Evolutionary conservation across 148 eudicot species (phyloP).

Genomic region (Nepenthes mirabilis): DNA sequence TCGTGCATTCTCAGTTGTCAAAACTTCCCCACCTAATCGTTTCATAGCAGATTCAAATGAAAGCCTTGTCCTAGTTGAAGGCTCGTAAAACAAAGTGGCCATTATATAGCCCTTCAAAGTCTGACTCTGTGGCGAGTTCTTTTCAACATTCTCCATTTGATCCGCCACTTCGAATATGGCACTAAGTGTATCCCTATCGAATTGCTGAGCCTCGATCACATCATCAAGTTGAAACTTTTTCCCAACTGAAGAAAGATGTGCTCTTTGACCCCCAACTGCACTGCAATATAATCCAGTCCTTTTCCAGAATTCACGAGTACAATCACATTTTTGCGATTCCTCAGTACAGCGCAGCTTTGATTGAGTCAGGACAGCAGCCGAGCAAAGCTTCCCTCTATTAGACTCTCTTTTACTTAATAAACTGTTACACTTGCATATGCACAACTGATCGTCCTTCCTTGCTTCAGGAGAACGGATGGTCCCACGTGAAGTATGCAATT

Average conservation of each 20-base stretch:
- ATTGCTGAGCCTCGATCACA: conserved; percentile 89
- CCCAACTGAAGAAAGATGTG: conserved; percentile 27
- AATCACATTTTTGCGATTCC: conserved; percentile 10
- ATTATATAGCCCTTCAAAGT: conserved; percentile 77
- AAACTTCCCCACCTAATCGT: conserved; percentile 91
- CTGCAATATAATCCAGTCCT: conserved; percentile 26
- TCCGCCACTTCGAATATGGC: conserved; percentile 82
- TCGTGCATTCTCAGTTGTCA: conserved; percentile 94
- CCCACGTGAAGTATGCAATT: conserved; percentile 23
- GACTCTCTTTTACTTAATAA: conserved; percentile 9
- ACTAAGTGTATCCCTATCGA: conserved; percentile 68
- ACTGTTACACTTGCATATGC: conserved; percentile 9
- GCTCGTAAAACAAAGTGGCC: conserved; percentile 97
- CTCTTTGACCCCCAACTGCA: conserved; percentile 24
- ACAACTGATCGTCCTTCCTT: conserved; percentile 6
- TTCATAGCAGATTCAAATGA: conserved; percentile 99
- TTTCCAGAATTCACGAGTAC: conserved; percentile 11
- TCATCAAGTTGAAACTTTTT: conserved; percentile 71
- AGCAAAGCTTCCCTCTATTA: conserved; percentile 3
- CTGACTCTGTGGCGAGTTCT: conserved; percentile 62
- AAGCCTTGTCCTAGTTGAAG: conserved; percentile 94
- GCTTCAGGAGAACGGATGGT: conserved; percentile 12
- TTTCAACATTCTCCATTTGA: conserved; percentile 84
- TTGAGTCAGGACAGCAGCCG: conserved; percentile 1
- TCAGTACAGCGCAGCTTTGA: conserved; percentile 9